Evolutionary conservation across 345 rosid species (phyloP), one percentile per base, ranked within the genome.

Genomic region (Murraya koenigii): DNA sequence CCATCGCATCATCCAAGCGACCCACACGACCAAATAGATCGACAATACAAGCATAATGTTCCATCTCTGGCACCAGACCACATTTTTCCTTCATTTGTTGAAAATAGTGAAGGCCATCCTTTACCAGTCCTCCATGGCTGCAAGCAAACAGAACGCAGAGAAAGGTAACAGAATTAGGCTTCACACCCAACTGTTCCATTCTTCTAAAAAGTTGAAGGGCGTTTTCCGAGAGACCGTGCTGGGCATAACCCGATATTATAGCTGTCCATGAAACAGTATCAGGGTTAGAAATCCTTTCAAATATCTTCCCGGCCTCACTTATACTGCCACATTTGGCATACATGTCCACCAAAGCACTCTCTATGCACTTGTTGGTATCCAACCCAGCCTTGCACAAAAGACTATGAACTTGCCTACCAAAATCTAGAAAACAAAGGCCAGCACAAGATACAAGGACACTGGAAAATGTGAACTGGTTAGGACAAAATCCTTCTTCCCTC

Each of bases 11-110:
- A 25, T 79, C 75, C 30, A 90, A 73, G 66, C 75, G 84, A n/a
- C 93, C 93, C 13, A 85, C 83, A 14, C 90, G 92, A 13, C 92
- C 91, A 10, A 91, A 82, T 68, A 91, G 86, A 85, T 89, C 95
- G 69, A 88, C 88, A 77, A 91, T 85, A 81, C 90, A 88, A 47
- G 92, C 93, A 78, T 89, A 88, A 76, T 91, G 92, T 75, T 86
- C 89, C 63, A 84, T 86, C 70, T 84, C 86, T 9, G 85, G 89
- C 70, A 75, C 78, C 74, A 88, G 69, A 44, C 79, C 77, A 32
- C 77, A 73, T 39, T 80, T 85, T 39, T 72, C 79, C 74, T 79
- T 76, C 89, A 88, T 78, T 72, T 66, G 55, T 39, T 84, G 83
- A 77, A 90, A 87, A 80, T 80, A 87, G 38, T 61, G 62, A 68